Evolutionary conservation across 164 flowering plant species (phyloP).

Genomic region (Chimonanthus salicifolius): DNA sequence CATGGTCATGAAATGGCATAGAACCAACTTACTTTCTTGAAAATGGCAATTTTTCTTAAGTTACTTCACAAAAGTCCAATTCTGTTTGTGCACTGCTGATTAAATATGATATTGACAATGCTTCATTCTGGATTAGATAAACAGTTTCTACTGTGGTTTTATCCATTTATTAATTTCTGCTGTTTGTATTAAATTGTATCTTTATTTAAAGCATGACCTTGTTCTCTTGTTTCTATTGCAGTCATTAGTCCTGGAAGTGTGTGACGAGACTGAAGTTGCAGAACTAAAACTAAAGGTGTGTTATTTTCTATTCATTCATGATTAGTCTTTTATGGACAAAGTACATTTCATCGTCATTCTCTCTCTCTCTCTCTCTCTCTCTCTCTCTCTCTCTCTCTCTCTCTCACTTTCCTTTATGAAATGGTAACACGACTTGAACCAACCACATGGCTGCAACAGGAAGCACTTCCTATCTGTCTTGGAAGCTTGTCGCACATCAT

Average conservation of each 20-base stretch:
- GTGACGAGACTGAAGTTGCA: constrained; percentile 80
- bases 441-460: too few species aligned
- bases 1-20: too few species aligned
- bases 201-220: not conserved
- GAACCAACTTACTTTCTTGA: too few species aligned
- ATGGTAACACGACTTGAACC: too few species aligned
- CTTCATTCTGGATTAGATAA: not conserved
- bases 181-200: not conserved
- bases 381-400: too few species aligned
- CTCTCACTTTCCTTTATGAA: too few species aligned
- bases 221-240: constrained; percentile 17
- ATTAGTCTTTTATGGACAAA: too few species aligned
- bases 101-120: not conserved
- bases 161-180: not conserved
- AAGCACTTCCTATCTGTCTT: too few species aligned
- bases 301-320: not conserved
- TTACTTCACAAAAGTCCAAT: not conserved
- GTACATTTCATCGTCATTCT: too few species aligned
- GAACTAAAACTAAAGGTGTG: constrained; percentile 77
- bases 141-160: not conserved
- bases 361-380: too few species aligned
- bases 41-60: too few species aligned
- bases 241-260: constrained; percentile 65
- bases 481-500: too few species aligned
- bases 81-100: not conserved